phyloP scores from a whole-genome alignment of 208 protist species.

The Leishmania tropica region DNA sequence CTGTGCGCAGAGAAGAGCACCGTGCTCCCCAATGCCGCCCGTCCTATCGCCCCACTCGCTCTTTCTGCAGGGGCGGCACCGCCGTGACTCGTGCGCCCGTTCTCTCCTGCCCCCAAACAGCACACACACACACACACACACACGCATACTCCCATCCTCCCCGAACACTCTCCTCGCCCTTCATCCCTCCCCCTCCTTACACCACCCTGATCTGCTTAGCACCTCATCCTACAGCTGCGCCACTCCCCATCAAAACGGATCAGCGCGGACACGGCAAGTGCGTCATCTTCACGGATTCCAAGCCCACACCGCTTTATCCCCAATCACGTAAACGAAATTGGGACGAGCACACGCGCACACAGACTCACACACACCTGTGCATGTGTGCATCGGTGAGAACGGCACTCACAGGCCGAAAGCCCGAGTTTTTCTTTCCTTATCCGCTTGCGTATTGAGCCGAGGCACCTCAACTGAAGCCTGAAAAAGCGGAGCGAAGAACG shows the following conservation, averaged over 20 bases:
- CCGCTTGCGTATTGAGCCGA: neutral
- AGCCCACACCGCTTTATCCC: too few relatives aligned
- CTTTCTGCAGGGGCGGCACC: too few relatives aligned
- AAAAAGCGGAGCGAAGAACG: neutral
- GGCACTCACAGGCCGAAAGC: neutral
- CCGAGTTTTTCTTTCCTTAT: neutral
- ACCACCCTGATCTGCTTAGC: too few relatives aligned
- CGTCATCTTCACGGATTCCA: neutral
- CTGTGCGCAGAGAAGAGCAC: neutral
- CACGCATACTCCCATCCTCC: too few relatives aligned
- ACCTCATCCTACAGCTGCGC: neutral
- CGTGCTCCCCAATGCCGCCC: neutral
- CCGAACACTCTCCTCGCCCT: neutral
- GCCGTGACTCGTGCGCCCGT: neutral
- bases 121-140: too few relatives aligned
- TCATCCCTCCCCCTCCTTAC: neutral
- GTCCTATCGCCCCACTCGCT: neutral
- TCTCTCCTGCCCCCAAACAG: neutral
- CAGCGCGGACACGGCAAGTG: neutral
- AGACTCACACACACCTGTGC: neutral
- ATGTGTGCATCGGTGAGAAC: neutral
- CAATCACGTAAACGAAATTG: neutral
- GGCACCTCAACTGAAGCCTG: neutral
- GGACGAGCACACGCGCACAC: neutral
- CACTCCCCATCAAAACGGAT: neutral